phyloP scores from a whole-genome alignment of 768 basidiomycete species.

The Suillus subaureus region DNA sequence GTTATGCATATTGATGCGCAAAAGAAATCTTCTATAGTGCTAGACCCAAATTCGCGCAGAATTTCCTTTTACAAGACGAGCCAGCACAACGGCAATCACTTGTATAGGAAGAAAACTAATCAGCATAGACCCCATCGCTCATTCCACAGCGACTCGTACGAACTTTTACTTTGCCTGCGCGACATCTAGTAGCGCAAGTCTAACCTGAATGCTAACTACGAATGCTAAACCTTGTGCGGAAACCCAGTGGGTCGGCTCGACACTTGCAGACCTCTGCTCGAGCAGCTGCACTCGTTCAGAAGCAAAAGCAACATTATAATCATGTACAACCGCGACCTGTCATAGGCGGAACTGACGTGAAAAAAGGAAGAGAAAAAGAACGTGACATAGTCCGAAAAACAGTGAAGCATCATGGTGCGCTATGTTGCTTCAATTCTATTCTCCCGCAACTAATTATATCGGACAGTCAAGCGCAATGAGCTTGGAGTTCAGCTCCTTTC shows the following conservation, averaged over 20 bases:
- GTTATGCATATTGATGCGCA: too few relatives aligned
- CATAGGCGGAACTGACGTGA: neutral
- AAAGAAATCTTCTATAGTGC: too few relatives aligned
- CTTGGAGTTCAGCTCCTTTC: conserved; percentile 95
- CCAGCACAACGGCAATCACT: too few relatives aligned
- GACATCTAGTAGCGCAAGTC: neutral
- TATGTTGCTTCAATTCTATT: neutral
- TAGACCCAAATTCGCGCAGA: too few relatives aligned
- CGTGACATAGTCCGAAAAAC: neutral
- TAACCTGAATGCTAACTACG: neutral
- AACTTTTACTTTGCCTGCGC: neutral
- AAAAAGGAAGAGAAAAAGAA: conserved; percentile 5
- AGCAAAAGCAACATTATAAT: conserved; percentile 6
- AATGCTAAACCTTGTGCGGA: conserved; percentile 16
- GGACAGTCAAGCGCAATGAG: conserved; percentile 71
- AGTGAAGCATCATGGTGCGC: conserved; percentile 15
- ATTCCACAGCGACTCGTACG: too few relatives aligned
- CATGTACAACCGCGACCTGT: neutral
- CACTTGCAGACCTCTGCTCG: conserved; percentile 12
- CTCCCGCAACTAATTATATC: neutral
- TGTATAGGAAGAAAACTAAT: too few relatives aligned
- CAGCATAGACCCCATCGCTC: too few relatives aligned
- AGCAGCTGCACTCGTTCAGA: conserved; percentile 9
- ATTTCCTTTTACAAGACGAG: too few relatives aligned
- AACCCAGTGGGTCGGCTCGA: conserved; percentile 10